Conservation (phyloP, 106 monocot genomes). For the Iris macrosiphon region DNA sequence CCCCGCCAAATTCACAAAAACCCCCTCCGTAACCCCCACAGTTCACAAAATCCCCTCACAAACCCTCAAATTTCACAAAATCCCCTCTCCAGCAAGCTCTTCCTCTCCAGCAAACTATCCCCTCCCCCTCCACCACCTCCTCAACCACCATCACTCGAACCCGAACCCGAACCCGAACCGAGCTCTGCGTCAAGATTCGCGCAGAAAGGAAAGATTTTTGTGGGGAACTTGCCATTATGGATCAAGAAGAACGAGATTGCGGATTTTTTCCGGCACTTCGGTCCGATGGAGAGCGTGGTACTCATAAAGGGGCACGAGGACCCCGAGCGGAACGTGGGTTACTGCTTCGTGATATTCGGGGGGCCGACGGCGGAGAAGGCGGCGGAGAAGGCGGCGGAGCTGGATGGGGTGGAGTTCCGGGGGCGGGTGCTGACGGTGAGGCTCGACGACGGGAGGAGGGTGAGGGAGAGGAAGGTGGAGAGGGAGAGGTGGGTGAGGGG, state of each 20-base stretch:
- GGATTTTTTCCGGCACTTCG: constrained; percentile 90
- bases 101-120: constrained; percentile 68
- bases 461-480: constrained; percentile 54
- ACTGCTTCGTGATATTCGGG: constrained; percentile 83
- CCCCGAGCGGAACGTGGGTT: constrained; percentile 81
- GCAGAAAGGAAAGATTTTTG: constrained; percentile 75
- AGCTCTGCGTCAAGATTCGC: constrained; percentile 23
- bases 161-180: background rate
- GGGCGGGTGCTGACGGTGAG: constrained; percentile 67
- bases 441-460: constrained; percentile 76
- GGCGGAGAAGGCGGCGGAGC: constrained; percentile 66
- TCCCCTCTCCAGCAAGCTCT: constrained; percentile 56
- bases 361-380: constrained; percentile 67
- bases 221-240: constrained; percentile 85
- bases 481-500: constrained; percentile 52
- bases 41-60: constrained; percentile 16
- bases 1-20: background rate
- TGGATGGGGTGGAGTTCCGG: constrained; percentile 84
- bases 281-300: constrained; percentile 75
- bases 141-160: constrained; percentile 11
- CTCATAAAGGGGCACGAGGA: constrained; percentile 79
- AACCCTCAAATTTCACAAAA: background rate
- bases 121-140: constrained; percentile 46
- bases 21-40: background rate
- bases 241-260: constrained; percentile 87